Base-by-base conservation (phyloP, 805 yeast species). In the Lipomyces japonicus region DNA sequence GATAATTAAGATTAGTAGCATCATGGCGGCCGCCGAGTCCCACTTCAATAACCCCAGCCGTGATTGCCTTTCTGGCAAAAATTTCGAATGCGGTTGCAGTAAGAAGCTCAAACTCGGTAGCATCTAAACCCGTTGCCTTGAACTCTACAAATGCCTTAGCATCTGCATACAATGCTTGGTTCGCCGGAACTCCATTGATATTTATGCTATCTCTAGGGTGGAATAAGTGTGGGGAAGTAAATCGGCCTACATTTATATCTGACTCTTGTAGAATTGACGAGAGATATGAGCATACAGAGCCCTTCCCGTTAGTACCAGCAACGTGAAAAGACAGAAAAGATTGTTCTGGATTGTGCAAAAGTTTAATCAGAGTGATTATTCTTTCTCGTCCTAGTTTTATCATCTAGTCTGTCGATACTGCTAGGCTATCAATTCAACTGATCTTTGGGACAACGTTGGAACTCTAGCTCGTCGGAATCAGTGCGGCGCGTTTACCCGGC, bases 281-380 rank as follows among this genome's bases (percentile, higher is more conserved):
- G 6, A 93, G 51, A 64, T 89, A 90, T 0, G 96, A 82, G 51
- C 95, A 81, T 0, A 90, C 86, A 0, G 97, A 89, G 0, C 98
- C 98, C 63, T 91, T 91, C 0, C 98, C 98, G 64, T 91, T 91
- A 6, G 98, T 91, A 0, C 98, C 98, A 0, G 96, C 96, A 3
- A 93, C 76, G 63, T 93, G 98, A n/a, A 93, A 71, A 0, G 88
- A 81, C 10, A 12, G 7, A 62, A 80, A 79, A 3, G 69, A 59
- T 14, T 64, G 54, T 9, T 87, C 93, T 0, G 96, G 97, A 59
- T 80, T 77, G 0, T 87, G 88, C 19, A 89, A 69, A 21, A 65
- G 61, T 3, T 57, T 43, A 10, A 83, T 69, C 2, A 84, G 72
- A 35, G 63, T 61, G 1, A 67, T 28, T 0, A 84, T 71, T 44